These are phyloP conservation scores for Gastrolobium bilobum DNA, from an alignment of 306 rosid species.

Conservation along the genomic window DNA sequence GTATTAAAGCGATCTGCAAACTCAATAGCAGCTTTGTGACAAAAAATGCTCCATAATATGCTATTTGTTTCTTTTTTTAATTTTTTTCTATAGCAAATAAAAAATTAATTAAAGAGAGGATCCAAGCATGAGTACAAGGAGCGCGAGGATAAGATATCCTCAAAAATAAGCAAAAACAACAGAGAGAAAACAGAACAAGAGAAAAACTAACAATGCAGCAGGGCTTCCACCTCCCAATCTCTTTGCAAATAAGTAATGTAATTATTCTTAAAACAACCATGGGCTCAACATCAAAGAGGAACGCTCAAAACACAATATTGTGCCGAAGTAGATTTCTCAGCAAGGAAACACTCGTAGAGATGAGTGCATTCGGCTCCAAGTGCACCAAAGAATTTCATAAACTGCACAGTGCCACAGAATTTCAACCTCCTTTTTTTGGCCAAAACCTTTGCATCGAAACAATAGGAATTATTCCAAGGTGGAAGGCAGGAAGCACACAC, in stretches of 20 bases:
- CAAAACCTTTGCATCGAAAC: background rate
- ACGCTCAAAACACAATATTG: constrained; percentile 9
- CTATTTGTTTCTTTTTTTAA: background rate
- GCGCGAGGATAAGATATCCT: background rate
- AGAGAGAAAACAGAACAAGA: background rate
- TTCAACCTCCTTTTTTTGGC: background rate
- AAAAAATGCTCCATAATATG: constrained; percentile 47
- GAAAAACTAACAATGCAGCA: background rate
- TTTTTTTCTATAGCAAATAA: background rate
- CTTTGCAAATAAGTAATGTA: constrained; percentile 4
- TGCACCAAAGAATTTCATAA: background rate
- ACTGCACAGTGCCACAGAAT: background rate
- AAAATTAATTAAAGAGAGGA: background rate
- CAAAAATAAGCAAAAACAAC: constrained; percentile 11
- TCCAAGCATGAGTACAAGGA: background rate
- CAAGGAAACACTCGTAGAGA: background rate
- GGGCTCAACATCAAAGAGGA: background rate
- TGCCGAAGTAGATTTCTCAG: background rate
- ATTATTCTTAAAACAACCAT: constrained; percentile 2
- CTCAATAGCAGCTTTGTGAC: constrained; percentile 82
- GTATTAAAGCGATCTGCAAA: constrained; percentile 99
- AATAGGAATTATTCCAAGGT: background rate
- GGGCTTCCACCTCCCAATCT: constrained; percentile 5
- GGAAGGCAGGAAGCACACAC: background rate
- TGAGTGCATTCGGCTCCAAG: background rate